phyloP scores from a whole-genome alignment of 768 basidiomycete genomes.

The Cystobasidiopsis lactophilus region DNA sequence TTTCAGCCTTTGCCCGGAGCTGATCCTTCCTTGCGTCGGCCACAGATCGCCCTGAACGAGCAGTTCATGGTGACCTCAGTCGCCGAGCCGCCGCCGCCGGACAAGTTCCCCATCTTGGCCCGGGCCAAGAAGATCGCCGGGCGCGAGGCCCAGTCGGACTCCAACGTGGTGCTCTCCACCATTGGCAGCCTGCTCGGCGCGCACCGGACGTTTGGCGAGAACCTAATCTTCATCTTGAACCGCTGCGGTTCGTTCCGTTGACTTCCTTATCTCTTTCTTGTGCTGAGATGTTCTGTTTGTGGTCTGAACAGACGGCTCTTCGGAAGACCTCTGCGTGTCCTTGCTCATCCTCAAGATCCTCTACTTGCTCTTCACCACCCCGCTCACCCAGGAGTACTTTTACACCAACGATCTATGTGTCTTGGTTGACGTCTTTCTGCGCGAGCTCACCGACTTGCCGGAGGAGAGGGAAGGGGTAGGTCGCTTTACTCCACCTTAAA shows the following conservation, averaged over 20 bases:
- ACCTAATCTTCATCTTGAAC: slow-evolving; percentile 97
- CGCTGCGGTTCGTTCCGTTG: slow-evolving; percentile 46
- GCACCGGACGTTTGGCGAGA: slow-evolving; percentile 92
- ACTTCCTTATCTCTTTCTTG: neutral
- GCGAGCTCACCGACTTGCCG: slow-evolving; percentile 73
- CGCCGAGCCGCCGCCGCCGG: neutral
- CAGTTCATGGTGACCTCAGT: slow-evolving; percentile 67
- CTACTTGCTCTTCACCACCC: slow-evolving; percentile 82
- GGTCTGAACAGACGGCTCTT: slow-evolving; percentile 35
- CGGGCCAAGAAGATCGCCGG: neutral
- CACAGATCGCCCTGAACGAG: slow-evolving; percentile 75
- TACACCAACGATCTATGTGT: slow-evolving; percentile 95
- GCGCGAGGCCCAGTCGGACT: slow-evolving; percentile 18
- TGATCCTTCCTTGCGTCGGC: slow-evolving; percentile 9
- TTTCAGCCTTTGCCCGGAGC: neutral
- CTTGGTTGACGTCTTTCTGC: slow-evolving; percentile 89
- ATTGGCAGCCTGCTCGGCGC: slow-evolving; percentile 61
- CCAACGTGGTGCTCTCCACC: slow-evolving; percentile 60
- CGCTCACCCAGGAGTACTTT: slow-evolving; percentile 81
- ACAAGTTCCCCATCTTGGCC: slow-evolving; percentile 7
- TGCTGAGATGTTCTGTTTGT: neutral
- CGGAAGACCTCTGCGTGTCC: slow-evolving; percentile 87
- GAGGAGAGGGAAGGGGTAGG: slow-evolving; percentile 51
- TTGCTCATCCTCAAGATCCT: slow-evolving; percentile 80
- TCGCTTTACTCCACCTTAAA: neutral